These are phyloP conservation scores for Talaromyces nanjingensis DNA, from an alignment of 495 filamentous ascomycete genomes.

Conservation along the genomic window DNA sequence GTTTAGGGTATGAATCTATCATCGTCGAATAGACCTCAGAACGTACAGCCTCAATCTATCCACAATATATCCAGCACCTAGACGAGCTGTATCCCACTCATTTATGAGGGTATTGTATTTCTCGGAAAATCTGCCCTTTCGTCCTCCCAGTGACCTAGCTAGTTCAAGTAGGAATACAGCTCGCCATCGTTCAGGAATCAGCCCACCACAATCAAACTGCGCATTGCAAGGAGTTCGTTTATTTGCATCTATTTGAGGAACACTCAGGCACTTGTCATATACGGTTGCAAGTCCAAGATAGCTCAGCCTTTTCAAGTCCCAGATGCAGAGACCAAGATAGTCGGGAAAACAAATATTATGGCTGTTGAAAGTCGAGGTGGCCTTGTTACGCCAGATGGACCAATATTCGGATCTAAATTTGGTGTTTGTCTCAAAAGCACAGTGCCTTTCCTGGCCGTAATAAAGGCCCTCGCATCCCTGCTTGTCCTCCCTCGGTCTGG, in stretches of 20 bases:
- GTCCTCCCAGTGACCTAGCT: neutral
- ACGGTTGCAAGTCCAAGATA: constrained; percentile 1
- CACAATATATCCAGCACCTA: neutral
- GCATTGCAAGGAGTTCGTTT: neutral
- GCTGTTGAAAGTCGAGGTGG: neutral
- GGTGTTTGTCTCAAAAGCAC: neutral
- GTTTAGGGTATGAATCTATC: neutral
- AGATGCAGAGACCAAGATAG: neutral
- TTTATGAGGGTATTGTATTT: neutral
- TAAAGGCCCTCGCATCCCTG: neutral
- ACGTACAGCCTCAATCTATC: neutral
- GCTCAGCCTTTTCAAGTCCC: neutral
- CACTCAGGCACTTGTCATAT: neutral
- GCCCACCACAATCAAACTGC: neutral
- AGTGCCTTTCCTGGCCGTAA: neutral
- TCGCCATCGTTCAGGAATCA: neutral
- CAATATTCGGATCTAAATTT: neutral
- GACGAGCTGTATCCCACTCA: neutral
- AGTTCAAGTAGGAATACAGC: neutral
- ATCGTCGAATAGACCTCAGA: neutral
- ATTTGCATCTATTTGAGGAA: neutral
- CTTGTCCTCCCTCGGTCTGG: neutral
- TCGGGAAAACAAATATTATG: neutral
- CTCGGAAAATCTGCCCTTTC: neutral
- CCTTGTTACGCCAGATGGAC: neutral